Evolutionary conservation across 352 stramenopile genomes (phyloP), one percentile per base, ranked within the genome.

Genomic region (Pythium chondricola): DNA sequence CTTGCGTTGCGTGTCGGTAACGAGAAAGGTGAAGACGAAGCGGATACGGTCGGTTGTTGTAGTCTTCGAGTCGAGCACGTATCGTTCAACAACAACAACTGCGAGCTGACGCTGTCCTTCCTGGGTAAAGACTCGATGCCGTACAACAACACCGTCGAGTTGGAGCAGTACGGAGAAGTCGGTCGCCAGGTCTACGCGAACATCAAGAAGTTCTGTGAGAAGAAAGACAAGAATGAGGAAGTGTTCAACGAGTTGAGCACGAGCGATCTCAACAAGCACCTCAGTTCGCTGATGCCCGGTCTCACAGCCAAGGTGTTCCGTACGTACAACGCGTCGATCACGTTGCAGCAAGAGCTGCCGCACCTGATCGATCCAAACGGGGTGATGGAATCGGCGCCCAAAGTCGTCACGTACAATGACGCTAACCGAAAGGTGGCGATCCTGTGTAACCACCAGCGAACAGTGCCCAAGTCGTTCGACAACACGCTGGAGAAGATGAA

Each of bases 341-440:
- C 97, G 30, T 77, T 99, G 25, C 93, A 99, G 65, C 91, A 98
- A 62, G 90, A 99, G 72, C 71, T 99, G 32, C 82, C 79, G 35
- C 52, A 59, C 2, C 55, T 62, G 3, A 51, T 92, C 20, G 77
- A 90, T 32, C 65, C 66, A 2, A 54, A 83, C 18, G 76, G 76
- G 9, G 70, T 65, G 22, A 72, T 86, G 68, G 81, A 91, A 29
- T 69, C 78, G 1, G 57, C 81, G 1, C 76, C 90, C 29, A 98
- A 98, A 75, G 88, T 99, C 36, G 86, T 98, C 3, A 77, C 96
- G 58, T 99, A 99, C 84, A 99, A 99, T 56, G 96, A 98, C 63
- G 97, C 97, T n/a, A 99, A 99, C 77, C 87, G 97, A n/a, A 96
- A 99, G 81, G 97, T 99, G 16, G 97, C 97, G 17, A 99, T 99